Conservation (phyloP, 2,329 filamentous ascomycete genomes). For the Dactylonectria macrodidyma region DNA sequence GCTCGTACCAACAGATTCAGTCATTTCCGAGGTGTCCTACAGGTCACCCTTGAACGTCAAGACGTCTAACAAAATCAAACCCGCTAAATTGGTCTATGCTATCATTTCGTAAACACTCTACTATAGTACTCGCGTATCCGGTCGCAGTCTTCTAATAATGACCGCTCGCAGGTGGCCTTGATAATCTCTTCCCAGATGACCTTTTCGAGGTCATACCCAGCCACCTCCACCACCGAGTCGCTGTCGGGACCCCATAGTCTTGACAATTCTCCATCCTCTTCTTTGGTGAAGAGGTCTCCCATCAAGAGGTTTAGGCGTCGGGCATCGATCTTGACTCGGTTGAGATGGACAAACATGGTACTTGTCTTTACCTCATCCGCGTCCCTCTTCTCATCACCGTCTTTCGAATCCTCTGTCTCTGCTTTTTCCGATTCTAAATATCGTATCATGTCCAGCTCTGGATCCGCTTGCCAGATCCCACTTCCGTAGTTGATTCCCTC, state of each 20-base stretch:
- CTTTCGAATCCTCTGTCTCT: background rate
- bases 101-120: conserved; percentile 42
- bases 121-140: conserved; percentile 42
- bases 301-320: conserved; percentile 29
- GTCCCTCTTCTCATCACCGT: background rate
- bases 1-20: no score
- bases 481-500: conserved; percentile 41
- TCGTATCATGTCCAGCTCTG: conserved; percentile 40
- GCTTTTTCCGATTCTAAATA: background rate
- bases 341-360: conserved; percentile 45
- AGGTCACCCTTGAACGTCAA: no score
- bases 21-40: no score
- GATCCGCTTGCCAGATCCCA: conserved; percentile 46
- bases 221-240: conserved; percentile 28
- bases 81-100: background rate
- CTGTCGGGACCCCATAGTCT: conserved; percentile 40
- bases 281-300: conserved; percentile 25
- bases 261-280: conserved; percentile 24
- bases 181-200: conserved; percentile 45
- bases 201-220: conserved; percentile 44
- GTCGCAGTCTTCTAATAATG: conserved; percentile 41
- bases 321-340: conserved; percentile 44
- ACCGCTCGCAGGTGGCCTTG: conserved; percentile 37
- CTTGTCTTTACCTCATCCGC: conserved; percentile 17
- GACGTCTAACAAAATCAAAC: no score